These are phyloP conservation scores for Boletus semigastroideus DNA, from an alignment of 1,284 basidiomycete genomes.

Conservation along the genomic window DNA sequence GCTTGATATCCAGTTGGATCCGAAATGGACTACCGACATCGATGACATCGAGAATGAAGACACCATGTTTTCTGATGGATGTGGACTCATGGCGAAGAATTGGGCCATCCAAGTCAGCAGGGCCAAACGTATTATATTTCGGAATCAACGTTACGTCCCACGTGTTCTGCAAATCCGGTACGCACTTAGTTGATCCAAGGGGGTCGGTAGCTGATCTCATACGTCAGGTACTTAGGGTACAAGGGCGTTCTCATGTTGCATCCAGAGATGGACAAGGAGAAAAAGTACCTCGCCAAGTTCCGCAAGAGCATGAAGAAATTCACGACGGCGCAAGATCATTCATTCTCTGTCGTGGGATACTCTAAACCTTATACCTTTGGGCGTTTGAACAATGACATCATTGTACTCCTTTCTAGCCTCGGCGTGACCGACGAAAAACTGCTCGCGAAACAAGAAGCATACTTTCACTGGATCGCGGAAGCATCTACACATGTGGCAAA, in stretches of 20 bases:
- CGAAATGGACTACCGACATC: conserved; percentile 50
- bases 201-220: not conserved
- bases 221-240: conserved; percentile 55
- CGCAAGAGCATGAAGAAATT: conserved; percentile 70
- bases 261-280: conserved; percentile 48
- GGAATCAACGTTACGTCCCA: conserved; percentile 55
- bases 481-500: conserved; percentile 46
- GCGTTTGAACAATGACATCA: conserved; percentile 65
- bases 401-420: conserved; percentile 61
- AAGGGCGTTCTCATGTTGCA: conserved; percentile 69
- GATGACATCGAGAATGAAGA: conserved; percentile 55
- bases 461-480: conserved; percentile 54
- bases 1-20: conserved; percentile 54
- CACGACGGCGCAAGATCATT: conserved; percentile 48
- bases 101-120: conserved; percentile 53
- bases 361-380: conserved; percentile 63
- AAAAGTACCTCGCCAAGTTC: conserved; percentile 50
- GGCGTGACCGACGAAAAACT: conserved; percentile 56
- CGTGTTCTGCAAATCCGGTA: conserved; percentile 63
- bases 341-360: conserved; percentile 63
- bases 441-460: conserved; percentile 53
- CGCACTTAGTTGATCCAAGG: not conserved
- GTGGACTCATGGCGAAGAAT: conserved; percentile 56
- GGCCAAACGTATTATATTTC: conserved; percentile 53
- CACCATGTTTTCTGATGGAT: conserved; percentile 65